Evolutionary conservation across 2,329 filamentous ascomycete species (phyloP).

Genomic region (Calycina marina): DNA sequence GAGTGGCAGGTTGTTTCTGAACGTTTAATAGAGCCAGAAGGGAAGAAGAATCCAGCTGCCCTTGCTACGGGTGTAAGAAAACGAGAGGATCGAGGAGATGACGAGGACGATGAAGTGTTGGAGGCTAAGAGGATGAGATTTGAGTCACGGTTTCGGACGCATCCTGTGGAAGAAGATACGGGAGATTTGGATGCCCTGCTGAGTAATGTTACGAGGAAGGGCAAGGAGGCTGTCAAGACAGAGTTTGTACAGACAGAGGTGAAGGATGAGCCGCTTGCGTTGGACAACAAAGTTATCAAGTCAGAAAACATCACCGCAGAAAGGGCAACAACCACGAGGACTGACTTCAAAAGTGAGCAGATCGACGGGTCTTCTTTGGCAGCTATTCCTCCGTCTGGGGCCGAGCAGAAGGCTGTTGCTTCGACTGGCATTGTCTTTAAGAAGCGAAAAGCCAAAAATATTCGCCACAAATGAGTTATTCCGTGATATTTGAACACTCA

Average conservation of each 20-base stretch:
- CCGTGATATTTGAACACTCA: no score
- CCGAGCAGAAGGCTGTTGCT: constrained; percentile 16
- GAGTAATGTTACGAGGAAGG: constrained; percentile 15
- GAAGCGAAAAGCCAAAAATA: constrained; percentile 58
- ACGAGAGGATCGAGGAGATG: constrained; percentile 42
- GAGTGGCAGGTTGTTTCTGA: constrained; percentile 60
- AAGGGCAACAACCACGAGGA: constrained; percentile 1
- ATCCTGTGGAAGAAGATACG: constrained; percentile 20
- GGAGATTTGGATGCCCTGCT: constrained; percentile 27
- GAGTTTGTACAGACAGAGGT: constrained; percentile 12
- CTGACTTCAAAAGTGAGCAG: no score
- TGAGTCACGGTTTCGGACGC: constrained; percentile 22
- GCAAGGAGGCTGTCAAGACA: constrained; percentile 9
- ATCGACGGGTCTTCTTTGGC: no score
- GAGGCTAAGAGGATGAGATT: constrained; percentile 40
- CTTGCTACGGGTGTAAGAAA: constrained; percentile 45
- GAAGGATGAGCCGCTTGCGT: constrained; percentile 9
- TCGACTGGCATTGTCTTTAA: constrained; percentile 57
- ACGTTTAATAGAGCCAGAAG: constrained; percentile 24
- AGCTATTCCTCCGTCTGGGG: constrained; percentile 16
- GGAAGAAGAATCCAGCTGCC: constrained; percentile 28
- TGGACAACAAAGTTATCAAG: constrained; percentile 8
- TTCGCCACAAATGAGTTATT: constrained; percentile 39
- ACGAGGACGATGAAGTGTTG: constrained; percentile 46
- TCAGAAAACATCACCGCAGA: constrained; percentile 2